Base-by-base conservation (phyloP, 2,329 filamentous ascomycete species). In the Truncatella angustata region DNA sequence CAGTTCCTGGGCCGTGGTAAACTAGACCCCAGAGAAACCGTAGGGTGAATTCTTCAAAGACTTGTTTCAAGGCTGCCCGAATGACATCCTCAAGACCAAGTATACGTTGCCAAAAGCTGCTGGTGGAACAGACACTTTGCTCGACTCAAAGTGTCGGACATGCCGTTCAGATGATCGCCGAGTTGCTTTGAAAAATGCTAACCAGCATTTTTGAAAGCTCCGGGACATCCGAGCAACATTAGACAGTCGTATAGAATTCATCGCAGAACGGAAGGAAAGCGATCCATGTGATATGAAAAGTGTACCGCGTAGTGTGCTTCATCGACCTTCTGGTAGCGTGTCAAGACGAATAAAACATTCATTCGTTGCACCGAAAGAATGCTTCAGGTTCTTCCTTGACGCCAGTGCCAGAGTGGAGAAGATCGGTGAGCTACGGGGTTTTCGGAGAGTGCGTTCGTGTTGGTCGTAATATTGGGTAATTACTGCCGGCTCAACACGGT, bases 221-320 rank as follows among this genome's bases (percentile, higher is more conserved):
- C 48, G 56, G 55, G 52, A 52, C 62, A 62, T 63, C 63, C 63
- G 66, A 70, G 68, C 66, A 64, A 70, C 60, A 64, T 58, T 63
- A 63, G 60, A 55, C 58, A 68, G 63, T 65, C 66, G 60, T 64
- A 63, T 63, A 62, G 65, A 60, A 57, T 56, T 64, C 68, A 63
- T 69, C 67, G 65, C 64, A 68, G 65, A 70, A 70, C 68, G 61
- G 67, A 68, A 69, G 66, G 58, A 64, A 61, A 67, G 58, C 63
- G 65, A 62, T 64, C 63, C 64, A 63, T 63, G 63, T 58, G 62
- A 64, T 67, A 66, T 58, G 65, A 68, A 64, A 68, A 49, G 57
- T 54, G n/a, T 40, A 26, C 40, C 47, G 35, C 35, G 48, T 49
- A 30, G 40, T 42, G 40, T 34, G 42, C 28, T 40, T 48, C 34